Evolutionary conservation across 805 yeast genomes (phyloP).

Genomic region (Candida schatavii): DNA sequence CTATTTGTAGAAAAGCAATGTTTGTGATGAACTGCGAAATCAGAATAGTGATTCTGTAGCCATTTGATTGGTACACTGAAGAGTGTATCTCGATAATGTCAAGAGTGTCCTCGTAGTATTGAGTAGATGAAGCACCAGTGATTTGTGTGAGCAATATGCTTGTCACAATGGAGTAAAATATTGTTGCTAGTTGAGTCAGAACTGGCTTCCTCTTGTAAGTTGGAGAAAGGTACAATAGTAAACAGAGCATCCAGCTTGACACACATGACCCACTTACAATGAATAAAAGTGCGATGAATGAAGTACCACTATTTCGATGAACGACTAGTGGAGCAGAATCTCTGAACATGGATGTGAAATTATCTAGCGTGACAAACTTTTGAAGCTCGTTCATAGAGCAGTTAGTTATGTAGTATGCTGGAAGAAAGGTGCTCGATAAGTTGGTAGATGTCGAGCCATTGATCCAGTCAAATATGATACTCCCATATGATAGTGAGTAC

Average conservation of each 20-base stretch:
- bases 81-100: slow-evolving; percentile 44
- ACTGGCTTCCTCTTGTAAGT: slow-evolving; percentile 52
- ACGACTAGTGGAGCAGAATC: neutral
- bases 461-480: slow-evolving; percentile 16
- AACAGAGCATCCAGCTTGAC: slow-evolving; percentile 67
- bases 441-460: slow-evolving; percentile 14
- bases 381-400: slow-evolving; percentile 24
- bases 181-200: slow-evolving; percentile 55
- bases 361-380: neutral
- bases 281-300: slow-evolving; percentile 47
- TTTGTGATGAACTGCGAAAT: slow-evolving; percentile 45
- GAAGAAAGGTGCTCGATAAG: slow-evolving; percentile 20
- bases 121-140: slow-evolving; percentile 44
- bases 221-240: slow-evolving; percentile 53
- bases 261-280: slow-evolving; percentile 55
- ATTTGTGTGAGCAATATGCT: slow-evolving; percentile 50
- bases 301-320: slow-evolving; percentile 35
- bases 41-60: slow-evolving; percentile 37
- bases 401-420: slow-evolving; percentile 49
- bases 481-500: slow-evolving; percentile 35
- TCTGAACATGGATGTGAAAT: neutral
- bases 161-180: slow-evolving; percentile 51
- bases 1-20: slow-evolving; percentile 56
- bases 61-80: slow-evolving; percentile 33
- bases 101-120: slow-evolving; percentile 53